phyloP scores from a whole-genome alignment of 805 yeast species.

The Candida peoriensis region DNA sequence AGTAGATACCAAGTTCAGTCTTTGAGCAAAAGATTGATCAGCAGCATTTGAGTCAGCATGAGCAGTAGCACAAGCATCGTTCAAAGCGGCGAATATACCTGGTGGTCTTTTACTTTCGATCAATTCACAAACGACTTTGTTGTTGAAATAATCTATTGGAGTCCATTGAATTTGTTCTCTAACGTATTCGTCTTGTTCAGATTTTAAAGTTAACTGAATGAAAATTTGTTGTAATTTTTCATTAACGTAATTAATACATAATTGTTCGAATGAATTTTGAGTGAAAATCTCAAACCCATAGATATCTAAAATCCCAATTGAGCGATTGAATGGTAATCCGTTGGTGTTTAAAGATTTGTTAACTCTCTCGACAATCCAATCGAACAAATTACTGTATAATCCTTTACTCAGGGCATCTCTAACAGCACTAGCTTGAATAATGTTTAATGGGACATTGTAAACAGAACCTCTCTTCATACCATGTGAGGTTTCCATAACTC shows the following conservation, averaged over 20 bases:
- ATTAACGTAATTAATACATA: constrained; percentile 92
- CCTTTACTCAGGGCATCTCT: constrained; percentile 95
- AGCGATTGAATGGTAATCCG: constrained; percentile 49
- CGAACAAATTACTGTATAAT: constrained; percentile 84
- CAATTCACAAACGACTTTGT: constrained; percentile 92
- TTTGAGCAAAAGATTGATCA: constrained; percentile 91
- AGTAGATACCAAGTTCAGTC: constrained; percentile 75
- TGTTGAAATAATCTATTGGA: constrained; percentile 93
- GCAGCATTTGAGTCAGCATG: constrained; percentile 97
- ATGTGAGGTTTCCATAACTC: constrained; percentile 85
- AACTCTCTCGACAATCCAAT: constrained; percentile 93
- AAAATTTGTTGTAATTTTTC: constrained; percentile 96
- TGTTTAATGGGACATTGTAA: constrained; percentile 89
- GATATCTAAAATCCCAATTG: constrained; percentile 91
- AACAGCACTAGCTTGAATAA: constrained; percentile 90
- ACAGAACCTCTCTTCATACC: constrained; percentile 89
- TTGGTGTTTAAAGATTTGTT: constrained; percentile 65
- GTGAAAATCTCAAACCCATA: constrained; percentile 96
- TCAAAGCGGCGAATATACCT: constrained; percentile 92
- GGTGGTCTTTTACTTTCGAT: constrained; percentile 94
- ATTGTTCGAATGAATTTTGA: constrained; percentile 90
- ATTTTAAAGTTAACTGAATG: constrained; percentile 89
- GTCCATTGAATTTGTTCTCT: constrained; percentile 96
- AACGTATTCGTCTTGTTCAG: constrained; percentile 97
- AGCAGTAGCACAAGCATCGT: constrained; percentile 96